Percentiles rank a stretch among this genome's conserved stretches.
Conservation (phyloP, 352 stramenopile species). For the Pythium rhizo-oryzae region DNA sequence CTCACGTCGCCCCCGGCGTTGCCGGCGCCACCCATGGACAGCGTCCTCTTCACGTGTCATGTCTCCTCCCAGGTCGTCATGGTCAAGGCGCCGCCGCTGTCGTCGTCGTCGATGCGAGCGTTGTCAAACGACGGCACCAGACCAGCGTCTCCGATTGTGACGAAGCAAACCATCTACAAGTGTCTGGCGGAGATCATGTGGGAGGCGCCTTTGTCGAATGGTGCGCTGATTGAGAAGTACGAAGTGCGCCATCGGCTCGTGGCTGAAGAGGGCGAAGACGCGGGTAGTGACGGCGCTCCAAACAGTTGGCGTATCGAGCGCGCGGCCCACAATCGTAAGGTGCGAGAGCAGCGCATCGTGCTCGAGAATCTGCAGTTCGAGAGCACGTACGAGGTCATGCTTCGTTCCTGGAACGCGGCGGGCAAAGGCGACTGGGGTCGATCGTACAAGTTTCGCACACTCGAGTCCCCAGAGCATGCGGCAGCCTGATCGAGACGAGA, state of each 20-base stretch:
- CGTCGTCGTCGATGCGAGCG: conserved; percentile 16
- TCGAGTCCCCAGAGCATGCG: conserved; percentile 35
- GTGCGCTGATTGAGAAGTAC: conserved; percentile 72
- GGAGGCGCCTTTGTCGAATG: conserved; percentile 68
- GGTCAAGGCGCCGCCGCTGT: conserved; percentile 29
- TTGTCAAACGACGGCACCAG: neutral
- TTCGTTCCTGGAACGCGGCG: conserved; percentile 61
- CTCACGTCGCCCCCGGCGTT: conserved; percentile 38
- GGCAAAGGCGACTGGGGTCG: conserved; percentile 64
- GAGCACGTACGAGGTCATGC: conserved; percentile 58
- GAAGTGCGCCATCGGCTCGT: conserved; percentile 59
- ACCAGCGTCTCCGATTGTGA: neutral
- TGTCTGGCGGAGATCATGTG: conserved; percentile 53
- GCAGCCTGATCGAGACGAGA: neutral
- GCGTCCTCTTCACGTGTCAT: conserved; percentile 42
- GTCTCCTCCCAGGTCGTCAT: conserved; percentile 46
- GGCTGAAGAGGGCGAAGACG: conserved; percentile 34
- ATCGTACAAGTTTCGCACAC: conserved; percentile 43
- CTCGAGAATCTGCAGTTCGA: conserved; percentile 62
- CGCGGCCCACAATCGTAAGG: conserved; percentile 47
- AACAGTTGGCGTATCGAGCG: conserved; percentile 46
- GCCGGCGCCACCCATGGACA: conserved; percentile 33
- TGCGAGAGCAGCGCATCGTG: conserved; percentile 37
- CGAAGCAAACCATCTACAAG: conserved; percentile 51
- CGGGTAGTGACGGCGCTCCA: conserved; percentile 17